Conservation (phyloP, 176 grass and related monocot species). For the Tillandsia fasciculata region DNA sequence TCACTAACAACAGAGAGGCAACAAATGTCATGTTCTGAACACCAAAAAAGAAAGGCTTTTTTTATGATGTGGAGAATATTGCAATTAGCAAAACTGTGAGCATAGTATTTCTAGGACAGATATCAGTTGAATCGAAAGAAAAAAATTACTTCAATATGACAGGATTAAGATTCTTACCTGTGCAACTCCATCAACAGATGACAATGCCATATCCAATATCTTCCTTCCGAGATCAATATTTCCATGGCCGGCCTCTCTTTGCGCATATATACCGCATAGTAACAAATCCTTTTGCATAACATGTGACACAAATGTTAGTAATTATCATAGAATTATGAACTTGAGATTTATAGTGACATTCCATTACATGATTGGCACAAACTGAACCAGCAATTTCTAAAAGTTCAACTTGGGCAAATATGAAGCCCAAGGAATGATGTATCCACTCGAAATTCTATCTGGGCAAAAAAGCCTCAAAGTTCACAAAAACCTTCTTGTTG, state of each 20-base stretch:
- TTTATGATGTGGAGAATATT: too few relatives aligned
- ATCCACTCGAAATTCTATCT: too few relatives aligned
- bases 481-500: too few relatives aligned
- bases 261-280: conserved; percentile 88
- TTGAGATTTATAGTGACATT: background rate
- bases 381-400: too few relatives aligned
- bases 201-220: conserved; percentile 93
- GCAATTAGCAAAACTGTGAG: background rate
- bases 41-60: too few relatives aligned
- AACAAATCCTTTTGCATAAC: conserved; percentile 54
- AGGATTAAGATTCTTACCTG: conserved; percentile 40
- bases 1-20: too few relatives aligned
- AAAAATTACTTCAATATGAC: background rate
- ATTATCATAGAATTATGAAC: background rate
- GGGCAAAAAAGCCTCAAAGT: too few relatives aligned
- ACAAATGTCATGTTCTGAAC: too few relatives aligned
- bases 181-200: conserved; percentile 58
- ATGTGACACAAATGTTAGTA: background rate
- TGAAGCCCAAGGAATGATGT: too few relatives aligned
- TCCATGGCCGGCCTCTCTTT: conserved; percentile 65
- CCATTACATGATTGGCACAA: too few relatives aligned
- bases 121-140: background rate
- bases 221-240: conserved; percentile 84
- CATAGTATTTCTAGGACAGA: background rate
- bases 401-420: too few relatives aligned